These are phyloP conservation scores for Theileria equi DNA, from an alignment of 169 alveolate genomes.

Conservation along the genomic window DNA sequence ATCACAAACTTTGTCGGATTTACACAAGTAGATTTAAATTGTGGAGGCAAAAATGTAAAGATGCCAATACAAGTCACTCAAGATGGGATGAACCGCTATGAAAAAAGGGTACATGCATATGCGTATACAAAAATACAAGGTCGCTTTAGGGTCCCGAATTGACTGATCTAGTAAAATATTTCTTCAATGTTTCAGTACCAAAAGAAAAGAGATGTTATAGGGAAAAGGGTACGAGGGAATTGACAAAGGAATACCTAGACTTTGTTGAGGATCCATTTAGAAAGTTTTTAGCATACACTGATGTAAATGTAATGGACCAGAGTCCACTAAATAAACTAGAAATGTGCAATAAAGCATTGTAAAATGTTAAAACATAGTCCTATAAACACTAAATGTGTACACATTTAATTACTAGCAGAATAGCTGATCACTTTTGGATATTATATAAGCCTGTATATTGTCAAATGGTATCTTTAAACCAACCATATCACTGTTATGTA, in stretches of 20 bases:
- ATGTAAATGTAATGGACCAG: neutral
- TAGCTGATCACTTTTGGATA: slow-evolving; percentile 6
- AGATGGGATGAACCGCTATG: neutral
- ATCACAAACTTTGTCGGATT: neutral
- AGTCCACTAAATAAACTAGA: neutral
- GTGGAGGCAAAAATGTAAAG: neutral
- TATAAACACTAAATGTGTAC: no score
- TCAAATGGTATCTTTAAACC: neutral
- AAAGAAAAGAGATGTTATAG: neutral
- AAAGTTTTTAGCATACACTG: neutral
- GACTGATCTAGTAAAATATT: neutral
- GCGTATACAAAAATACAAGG: neutral
- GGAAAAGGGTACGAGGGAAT: neutral
- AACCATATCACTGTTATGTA: slow-evolving; percentile 41
- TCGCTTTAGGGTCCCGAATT: slow-evolving; percentile 4
- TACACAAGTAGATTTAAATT: slow-evolving; percentile 1
- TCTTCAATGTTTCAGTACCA: neutral
- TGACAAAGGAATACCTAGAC: neutral
- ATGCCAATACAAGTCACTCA: neutral
- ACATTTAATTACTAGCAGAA: no score
- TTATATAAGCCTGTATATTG: slow-evolving; percentile 23
- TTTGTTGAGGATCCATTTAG: neutral
- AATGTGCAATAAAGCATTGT: neutral
- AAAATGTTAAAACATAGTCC: neutral
- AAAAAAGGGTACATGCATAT: neutral